Conservation (phyloP, 441 rosid genomes). For the Lepidium campestre region DNA sequence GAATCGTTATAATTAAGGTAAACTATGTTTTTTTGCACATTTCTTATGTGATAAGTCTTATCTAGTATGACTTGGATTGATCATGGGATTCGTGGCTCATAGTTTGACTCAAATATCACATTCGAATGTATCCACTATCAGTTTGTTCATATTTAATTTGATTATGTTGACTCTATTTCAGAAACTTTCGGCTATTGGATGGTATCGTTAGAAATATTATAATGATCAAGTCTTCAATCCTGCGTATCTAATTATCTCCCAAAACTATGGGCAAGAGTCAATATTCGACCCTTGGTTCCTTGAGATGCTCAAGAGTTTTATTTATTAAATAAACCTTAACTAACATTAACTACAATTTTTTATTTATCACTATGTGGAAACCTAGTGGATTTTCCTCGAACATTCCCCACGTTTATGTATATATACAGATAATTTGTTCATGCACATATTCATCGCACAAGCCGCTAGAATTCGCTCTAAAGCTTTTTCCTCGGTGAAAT, state of each 20-base stretch:
- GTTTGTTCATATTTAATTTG: neutral
- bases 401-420: neutral
- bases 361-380: conserved; percentile 10
- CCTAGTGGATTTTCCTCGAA: neutral
- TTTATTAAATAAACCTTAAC: conserved; percentile 7
- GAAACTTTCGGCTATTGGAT: conserved; percentile 24
- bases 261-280: conserved; percentile 20
- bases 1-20: too few species aligned
- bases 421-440: conserved; percentile 5
- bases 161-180: neutral
- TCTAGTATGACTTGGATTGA: neutral
- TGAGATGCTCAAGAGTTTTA: conserved; percentile 13
- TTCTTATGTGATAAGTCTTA: neutral
- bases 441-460: conserved; percentile 19
- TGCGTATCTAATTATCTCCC: conserved; percentile 14
- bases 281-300: conserved; percentile 20
- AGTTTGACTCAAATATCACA: neutral
- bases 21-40: neutral
- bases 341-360: conserved; percentile 4
- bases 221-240: neutral
- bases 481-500: neutral
- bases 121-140: neutral
- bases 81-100: neutral
- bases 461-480: neutral
- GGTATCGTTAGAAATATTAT: neutral